These are phyloP conservation scores for Puccinia novopanici DNA, from an alignment of 1,284 basidiomycete genomes.

Conservation along the genomic window DNA sequence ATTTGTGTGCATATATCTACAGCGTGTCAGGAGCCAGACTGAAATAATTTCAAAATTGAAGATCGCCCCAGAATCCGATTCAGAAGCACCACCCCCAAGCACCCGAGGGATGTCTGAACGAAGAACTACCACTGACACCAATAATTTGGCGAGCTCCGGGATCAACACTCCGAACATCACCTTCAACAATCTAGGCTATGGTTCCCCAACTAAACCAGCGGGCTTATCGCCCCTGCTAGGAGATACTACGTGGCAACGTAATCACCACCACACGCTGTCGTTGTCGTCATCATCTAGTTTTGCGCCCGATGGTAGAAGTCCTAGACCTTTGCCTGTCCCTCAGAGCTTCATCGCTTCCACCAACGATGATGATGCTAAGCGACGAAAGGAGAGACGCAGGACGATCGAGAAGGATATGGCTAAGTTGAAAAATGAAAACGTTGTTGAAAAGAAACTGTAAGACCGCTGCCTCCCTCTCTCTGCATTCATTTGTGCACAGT, in stretches of 20 bases:
- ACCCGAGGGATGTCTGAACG: not conserved
- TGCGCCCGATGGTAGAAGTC: slow-evolving; percentile 11
- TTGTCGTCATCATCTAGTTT: slow-evolving; percentile 2
- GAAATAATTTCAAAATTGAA: slow-evolving; percentile 42
- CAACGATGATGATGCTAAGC: slow-evolving; percentile 38
- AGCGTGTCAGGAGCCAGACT: slow-evolving; percentile 43
- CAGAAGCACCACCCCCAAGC: not conserved
- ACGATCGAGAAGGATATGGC: slow-evolving; percentile 51
- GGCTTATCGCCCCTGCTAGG: slow-evolving; percentile 28
- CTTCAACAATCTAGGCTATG: slow-evolving; percentile 5
- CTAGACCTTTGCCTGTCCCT: slow-evolving; percentile 47
- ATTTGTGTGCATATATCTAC: not conserved
- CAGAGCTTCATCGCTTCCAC: slow-evolving; percentile 37
- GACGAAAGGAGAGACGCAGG: slow-evolving; percentile 34
- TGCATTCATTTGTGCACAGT: not conserved
- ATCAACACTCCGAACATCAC: not conserved
- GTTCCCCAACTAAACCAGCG: not conserved
- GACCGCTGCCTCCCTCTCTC: not conserved
- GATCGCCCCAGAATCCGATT: slow-evolving; percentile 32
- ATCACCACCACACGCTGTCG: not conserved
- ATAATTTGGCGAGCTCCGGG: slow-evolving; percentile 10
- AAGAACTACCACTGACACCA: not conserved
- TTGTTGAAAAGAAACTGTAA: slow-evolving; percentile 49
- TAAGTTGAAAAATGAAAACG: slow-evolving; percentile 47
- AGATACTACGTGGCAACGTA: slow-evolving; percentile 14